Conservation (phyloP, 495 filamentous ascomycete species). For the Penicillium steckii region DNA sequence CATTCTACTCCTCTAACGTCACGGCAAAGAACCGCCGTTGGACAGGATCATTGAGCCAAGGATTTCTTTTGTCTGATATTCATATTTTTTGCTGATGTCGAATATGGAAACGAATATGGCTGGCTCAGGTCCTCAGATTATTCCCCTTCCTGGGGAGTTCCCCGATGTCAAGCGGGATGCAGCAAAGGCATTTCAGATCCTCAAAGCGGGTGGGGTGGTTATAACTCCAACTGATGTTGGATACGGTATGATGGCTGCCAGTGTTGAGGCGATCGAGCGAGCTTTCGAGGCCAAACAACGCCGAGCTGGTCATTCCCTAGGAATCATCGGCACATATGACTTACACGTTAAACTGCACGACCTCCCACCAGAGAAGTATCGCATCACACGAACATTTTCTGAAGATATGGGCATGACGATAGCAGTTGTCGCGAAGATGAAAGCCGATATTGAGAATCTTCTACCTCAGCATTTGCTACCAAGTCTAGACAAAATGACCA, state of each 20-base stretch:
- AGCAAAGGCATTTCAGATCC: neutral
- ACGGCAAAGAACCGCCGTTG: too few relatives aligned
- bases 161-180: constrained; percentile 8
- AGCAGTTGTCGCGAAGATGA: constrained; percentile 16
- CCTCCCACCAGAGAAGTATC: constrained; percentile 11
- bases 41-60: too few relatives aligned
- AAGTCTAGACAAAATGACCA: constrained; percentile 13
- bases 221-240: constrained; percentile 23
- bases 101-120: too few relatives aligned
- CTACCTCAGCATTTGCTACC: constrained; percentile 6
- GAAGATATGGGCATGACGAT: constrained; percentile 26
- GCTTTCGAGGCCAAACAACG: constrained; percentile 24
- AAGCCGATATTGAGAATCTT: constrained; percentile 5
- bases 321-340: constrained; percentile 24
- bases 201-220: constrained; percentile 3
- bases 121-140: too few relatives aligned
- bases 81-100: too few relatives aligned
- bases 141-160: constrained; percentile 6
- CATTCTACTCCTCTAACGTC: too few relatives aligned
- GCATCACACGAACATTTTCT: constrained; percentile 25
- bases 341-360: constrained; percentile 22
- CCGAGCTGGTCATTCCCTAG: constrained; percentile 16
- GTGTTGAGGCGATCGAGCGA: constrained; percentile 16
- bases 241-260: constrained; percentile 28
- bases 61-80: too few relatives aligned